These are phyloP conservation scores for Puccinia triticina DNA, from an alignment of 1,284 basidiomycete species.

Conservation along the genomic window DNA sequence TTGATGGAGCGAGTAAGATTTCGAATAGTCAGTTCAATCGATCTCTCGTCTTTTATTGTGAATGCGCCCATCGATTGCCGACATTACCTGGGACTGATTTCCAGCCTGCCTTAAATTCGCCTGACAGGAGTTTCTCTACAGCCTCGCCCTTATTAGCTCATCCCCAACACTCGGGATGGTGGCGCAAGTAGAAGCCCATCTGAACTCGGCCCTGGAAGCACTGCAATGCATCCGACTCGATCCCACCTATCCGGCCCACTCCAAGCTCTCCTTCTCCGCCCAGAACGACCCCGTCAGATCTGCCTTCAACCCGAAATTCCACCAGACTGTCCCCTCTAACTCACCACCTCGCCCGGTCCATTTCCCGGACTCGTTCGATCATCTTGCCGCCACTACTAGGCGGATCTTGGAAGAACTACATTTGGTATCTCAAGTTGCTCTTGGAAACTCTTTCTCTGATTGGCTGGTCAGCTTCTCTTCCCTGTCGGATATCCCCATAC, in stretches of 20 bases:
- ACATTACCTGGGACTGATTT: not conserved
- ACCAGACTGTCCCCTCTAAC: constrained; percentile 34
- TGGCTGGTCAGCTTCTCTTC: constrained; percentile 34
- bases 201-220: constrained; percentile 18
- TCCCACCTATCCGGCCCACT: constrained; percentile 6
- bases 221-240: not conserved
- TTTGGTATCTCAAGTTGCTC: not conserved
- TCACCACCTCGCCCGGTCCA: constrained; percentile 46
- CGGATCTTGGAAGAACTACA: constrained; percentile 22
- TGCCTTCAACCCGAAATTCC: constrained; percentile 28
- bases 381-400: not conserved
- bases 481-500: not conserved
- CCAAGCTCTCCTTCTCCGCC: constrained; percentile 9
- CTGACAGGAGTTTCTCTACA: constrained; percentile 45
- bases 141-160: constrained; percentile 27
- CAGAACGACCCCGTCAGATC: constrained; percentile 1
- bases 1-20: constrained; percentile 49
- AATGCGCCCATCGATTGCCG: not conserved
- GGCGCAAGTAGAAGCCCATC: constrained; percentile 15
- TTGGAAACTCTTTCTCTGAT: constrained; percentile 20
- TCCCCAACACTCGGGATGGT: not conserved
- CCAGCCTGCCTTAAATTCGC: not conserved
- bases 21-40: constrained; percentile 34
- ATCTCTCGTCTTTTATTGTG: no score
- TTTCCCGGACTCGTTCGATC: constrained; percentile 23